Base-by-base conservation (phyloP, 768 basidiomycete species). In the Brasilioporus rufonigricans region DNA sequence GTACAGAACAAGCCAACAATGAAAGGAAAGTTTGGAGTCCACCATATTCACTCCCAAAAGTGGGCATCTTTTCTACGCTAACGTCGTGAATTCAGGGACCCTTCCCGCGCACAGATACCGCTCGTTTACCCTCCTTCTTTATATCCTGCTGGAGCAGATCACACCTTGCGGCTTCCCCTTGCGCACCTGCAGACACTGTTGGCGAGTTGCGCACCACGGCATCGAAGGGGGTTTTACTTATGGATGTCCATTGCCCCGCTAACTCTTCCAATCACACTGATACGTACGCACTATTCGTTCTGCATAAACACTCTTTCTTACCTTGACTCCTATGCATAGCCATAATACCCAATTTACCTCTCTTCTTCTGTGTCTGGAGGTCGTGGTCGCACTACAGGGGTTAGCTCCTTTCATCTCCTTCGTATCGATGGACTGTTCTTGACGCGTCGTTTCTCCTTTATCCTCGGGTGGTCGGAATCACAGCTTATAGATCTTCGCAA, bases 371-470 rank as follows among this genome's bases (percentile, higher is more conserved):
- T 61, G 80, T 77, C 11, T 93, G 90, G 90, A 78, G 90, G 41
- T 84, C 88, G 40, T 93, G 89, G 89, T 86, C 85, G 38, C 90
- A 93, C 69, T 92, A 86, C 66, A 81, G 77, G 79, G 89, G 89
- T 89, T 53, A 57, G 69, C 31, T 38, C 8, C 13, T 3, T 49
- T 41, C 36, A 21, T 43, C 16, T 11, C 27, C 26, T 53, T 40
- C 27, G 9, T 43, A 26, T 4, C 14, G 18, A 26, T 39, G 29
- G 19, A 26, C 31, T 18, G 50, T 53, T 50, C 33, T 50, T 52
- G 23, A 49, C 14, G 21, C 18, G 16, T 44, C 35, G n/a, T 16
- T 36, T 50, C 18, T 54, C 23, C 45, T 41, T 43, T 35, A 44
- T 57, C 48, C n/a, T 40, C 51, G 44, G 47, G 18, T 40, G 53